phyloP scores from a whole-genome alignment of 768 basidiomycete genomes.

The Rhodotorula babjevae region DNA sequence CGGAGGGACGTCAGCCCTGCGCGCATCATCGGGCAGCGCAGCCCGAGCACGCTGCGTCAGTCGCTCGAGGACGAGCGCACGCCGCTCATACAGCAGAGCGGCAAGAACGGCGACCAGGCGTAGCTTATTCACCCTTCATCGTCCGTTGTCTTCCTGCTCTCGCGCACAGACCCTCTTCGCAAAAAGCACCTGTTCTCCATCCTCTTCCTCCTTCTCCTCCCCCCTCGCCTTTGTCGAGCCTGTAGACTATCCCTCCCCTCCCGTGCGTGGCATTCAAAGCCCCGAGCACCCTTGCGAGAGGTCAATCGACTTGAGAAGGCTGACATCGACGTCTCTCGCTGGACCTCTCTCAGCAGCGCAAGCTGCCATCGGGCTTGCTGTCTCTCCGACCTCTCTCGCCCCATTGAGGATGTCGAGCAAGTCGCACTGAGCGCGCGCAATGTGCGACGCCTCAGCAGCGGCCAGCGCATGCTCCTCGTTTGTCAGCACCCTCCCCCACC shows the following conservation, averaged over 20 bases:
- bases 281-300: too few species aligned
- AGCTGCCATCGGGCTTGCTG: too few species aligned
- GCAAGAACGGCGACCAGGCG: not conserved
- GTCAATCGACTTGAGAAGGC: too few species aligned
- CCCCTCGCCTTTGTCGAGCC: too few species aligned
- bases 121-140: not conserved
- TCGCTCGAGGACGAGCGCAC: slow-evolving; percentile 1
- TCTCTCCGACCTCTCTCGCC: too few species aligned
- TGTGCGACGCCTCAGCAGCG: not conserved
- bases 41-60: too few species aligned
- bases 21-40: not conserved
- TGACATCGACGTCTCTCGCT: too few species aligned
- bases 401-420: too few species aligned
- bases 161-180: not conserved
- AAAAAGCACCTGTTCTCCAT: not conserved
- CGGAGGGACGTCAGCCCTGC: not conserved
- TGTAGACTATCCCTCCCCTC: too few species aligned
- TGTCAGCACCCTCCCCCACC: not conserved
- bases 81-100: not conserved
- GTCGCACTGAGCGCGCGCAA: too few species aligned
- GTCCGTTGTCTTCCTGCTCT: not conserved
- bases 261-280: too few species aligned
- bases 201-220: not conserved
- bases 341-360: too few species aligned
- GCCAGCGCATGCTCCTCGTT: not conserved